Evolutionary conservation across 352 stramenopile species (phyloP).

Genomic region (Globisporangium okanoganense): DNA sequence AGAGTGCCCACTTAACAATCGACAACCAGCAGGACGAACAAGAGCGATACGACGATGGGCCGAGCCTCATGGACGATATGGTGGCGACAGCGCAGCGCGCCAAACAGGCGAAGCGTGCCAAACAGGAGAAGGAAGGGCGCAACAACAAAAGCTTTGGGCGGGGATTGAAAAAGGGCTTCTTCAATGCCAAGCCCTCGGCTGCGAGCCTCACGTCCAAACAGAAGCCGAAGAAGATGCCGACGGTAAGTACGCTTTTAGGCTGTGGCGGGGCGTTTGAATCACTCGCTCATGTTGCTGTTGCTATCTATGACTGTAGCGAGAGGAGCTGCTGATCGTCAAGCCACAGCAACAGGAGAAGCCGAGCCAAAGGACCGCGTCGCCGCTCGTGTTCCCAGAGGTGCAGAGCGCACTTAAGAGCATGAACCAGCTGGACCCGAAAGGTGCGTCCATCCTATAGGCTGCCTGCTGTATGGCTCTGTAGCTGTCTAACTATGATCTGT

Average conservation of each 20-base stretch:
- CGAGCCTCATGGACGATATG: constrained; percentile 80
- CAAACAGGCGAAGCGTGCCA: constrained; percentile 42
- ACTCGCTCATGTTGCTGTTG: neutral
- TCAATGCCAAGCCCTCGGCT: constrained; percentile 22
- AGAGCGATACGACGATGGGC: constrained; percentile 14
- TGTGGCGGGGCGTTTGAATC: neutral
- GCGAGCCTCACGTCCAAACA: neutral
- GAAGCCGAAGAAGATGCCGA: constrained; percentile 3
- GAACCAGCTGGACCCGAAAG: constrained; percentile 59
- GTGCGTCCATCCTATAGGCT: constrained; percentile 16
- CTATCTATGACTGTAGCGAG: constrained; percentile 20
- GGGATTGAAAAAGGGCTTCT: constrained; percentile 76
- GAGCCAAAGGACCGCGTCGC: neutral
- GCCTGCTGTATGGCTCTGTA: neutral
- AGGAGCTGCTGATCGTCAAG: constrained; percentile 31
- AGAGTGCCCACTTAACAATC: neutral
- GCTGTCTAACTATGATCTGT: neutral
- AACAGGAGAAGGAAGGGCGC: constrained; percentile 41
- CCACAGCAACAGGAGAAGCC: constrained; percentile 1
- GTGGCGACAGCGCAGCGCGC: constrained; percentile 44
- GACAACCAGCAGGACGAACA: constrained; percentile 27
- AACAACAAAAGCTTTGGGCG: constrained; percentile 47
- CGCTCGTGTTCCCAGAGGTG: constrained; percentile 74
- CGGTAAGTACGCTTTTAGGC: neutral
- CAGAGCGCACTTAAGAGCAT: constrained; percentile 59